Base-by-base conservation (phyloP, 345 rosid genomes). In the Gossypium arboreum region DNA sequence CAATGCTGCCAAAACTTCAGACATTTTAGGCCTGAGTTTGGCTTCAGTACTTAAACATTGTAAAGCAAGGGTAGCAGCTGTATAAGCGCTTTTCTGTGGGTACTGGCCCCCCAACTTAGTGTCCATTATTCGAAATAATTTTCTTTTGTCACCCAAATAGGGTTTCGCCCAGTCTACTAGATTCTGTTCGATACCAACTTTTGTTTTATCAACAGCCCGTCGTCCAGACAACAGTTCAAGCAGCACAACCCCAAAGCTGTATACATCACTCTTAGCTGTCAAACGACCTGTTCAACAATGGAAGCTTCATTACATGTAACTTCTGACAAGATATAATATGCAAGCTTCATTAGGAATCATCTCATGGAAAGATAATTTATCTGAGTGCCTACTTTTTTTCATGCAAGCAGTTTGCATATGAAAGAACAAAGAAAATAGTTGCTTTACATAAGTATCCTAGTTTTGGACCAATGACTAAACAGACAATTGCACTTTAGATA, bases 101-200 rank as follows among this genome's bases (percentile, higher is more conserved):
- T 95, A 95, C 72, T 95, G 99, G 13, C 98, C 99, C 9, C 92
- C 99, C 85, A 95, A 72, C 73, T 84, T 93, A 11, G 97, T 95
- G 86, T 95, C 99, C 99, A 95, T 95, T 58, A 95, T 88, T 25
- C 99, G 76, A 78, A 91, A 95, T 43, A 95, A 83, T 80, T 89
- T 95, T 66, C 98, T 80, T 77, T 85, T 93, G 84, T 95, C 99
- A 7, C 93, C 85, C 47, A 95, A 85, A 79, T 95, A 91, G 0
- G 98, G 99, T 78, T 82, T 89, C 51, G 98, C 97, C 99, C 99
- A 95, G 74, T 95, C 98, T 17, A 93, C 99, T 57, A 95, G 83
- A 75, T 83, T 91, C 82, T 95, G 97, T 82, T 93, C 99, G 76
- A 80, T 80, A 57, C 94, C 97, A 43, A 83, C 79, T 86, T 91